Conservation (phyloP, 2,329 filamentous ascomycete genomes). For the Diaporthe vaccinii region DNA sequence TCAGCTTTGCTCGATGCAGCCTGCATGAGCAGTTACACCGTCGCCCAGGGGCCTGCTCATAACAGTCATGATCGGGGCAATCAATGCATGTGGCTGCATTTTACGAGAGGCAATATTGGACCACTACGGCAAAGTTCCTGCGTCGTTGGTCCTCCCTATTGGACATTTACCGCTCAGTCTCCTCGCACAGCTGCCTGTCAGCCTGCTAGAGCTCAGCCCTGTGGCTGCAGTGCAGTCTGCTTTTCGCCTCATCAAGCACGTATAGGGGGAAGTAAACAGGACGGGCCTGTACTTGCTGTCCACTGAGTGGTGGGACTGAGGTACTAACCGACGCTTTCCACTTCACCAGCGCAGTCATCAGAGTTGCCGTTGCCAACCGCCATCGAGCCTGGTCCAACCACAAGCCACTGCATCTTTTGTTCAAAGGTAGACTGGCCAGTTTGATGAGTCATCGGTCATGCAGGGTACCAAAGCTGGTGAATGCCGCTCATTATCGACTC, state of each 20-base stretch:
- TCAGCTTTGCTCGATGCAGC: background rate
- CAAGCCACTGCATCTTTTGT: background rate
- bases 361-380: background rate
- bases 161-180: background rate
- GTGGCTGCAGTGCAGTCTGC: background rate
- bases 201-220: background rate
- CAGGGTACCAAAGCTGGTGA: background rate
- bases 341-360: background rate
- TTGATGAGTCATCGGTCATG: background rate
- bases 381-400: background rate
- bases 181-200: background rate
- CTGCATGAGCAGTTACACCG: background rate
- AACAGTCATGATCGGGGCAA: background rate
- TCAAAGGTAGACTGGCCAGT: background rate
- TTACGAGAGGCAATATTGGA: background rate
- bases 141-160: background rate
- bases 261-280: background rate
- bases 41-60: background rate
- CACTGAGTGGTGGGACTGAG: background rate
- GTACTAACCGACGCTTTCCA: background rate
- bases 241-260: background rate
- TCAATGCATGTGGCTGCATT: background rate
- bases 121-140: too few species aligned
- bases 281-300: background rate
- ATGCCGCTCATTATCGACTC: background rate